Conservation (phyloP, 768 basidiomycete genomes). For the Tulasnella sp. region DNA sequence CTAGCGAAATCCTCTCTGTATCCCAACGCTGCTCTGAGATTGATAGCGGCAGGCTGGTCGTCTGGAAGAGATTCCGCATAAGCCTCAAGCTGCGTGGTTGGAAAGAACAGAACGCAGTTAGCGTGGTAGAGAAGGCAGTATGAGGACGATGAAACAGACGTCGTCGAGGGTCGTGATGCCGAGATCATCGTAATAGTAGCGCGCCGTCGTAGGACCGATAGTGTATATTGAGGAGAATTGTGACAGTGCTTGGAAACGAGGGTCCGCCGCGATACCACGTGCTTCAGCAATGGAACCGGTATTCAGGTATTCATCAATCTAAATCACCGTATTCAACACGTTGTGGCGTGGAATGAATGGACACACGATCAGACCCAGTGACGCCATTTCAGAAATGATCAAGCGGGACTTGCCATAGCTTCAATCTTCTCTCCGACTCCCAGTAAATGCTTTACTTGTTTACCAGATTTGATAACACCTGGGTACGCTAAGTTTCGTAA, state of each 20-base stretch:
- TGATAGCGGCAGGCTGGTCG: slow-evolving; percentile 12
- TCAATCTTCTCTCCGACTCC: slow-evolving; percentile 44
- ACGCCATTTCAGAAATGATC: no score
- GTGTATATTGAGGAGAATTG: slow-evolving; percentile 60
- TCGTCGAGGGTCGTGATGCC: slow-evolving; percentile 14
- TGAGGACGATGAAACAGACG: not conserved
- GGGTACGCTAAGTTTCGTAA: slow-evolving; percentile 33
- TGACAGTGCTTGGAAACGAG: slow-evolving; percentile 60
- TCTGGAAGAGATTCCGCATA: slow-evolving; percentile 22
- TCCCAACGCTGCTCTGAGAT: slow-evolving; percentile 1
- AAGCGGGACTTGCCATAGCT: slow-evolving; percentile 36
- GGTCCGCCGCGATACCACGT: slow-evolving; percentile 62
- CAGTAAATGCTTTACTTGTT: slow-evolving; percentile 37
- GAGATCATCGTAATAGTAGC: slow-evolving; percentile 22
- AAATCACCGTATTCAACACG: not conserved
- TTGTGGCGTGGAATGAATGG: not conserved
- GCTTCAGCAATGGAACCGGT: slow-evolving; percentile 58
- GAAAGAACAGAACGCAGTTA: no score
- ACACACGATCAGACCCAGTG: no score
- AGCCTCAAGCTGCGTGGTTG: slow-evolving; percentile 1
- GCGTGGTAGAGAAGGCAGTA: no score
- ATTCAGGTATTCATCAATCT: slow-evolving; percentile 64
- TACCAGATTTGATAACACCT: slow-evolving; percentile 25
- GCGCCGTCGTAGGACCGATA: slow-evolving; percentile 47
- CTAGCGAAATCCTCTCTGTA: slow-evolving; percentile 23